These are phyloP conservation scores for Aspergillus intermedius DNA, from an alignment of 2,329 filamentous ascomycete species.

Conservation along the genomic window DNA sequence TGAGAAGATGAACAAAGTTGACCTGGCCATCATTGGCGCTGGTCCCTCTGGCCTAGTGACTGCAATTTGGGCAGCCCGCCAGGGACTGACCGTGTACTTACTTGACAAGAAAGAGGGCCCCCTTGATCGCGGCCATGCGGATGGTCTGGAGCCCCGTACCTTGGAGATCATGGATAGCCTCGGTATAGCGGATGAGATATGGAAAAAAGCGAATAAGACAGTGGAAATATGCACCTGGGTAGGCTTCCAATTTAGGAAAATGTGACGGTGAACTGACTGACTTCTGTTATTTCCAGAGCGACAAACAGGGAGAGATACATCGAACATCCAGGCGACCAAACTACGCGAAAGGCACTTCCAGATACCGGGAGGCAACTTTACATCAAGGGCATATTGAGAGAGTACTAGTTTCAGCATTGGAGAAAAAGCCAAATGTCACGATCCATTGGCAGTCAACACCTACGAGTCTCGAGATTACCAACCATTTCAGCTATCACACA, in stretches of 20 bases:
- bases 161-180: constrained; percentile 60
- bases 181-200: constrained; percentile 56
- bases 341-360: neutral
- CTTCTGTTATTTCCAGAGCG: neutral
- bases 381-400: neutral
- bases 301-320: neutral
- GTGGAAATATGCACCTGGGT: constrained; percentile 54
- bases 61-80: constrained; percentile 44
- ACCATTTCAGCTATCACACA: neutral
- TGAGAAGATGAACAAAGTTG: neutral
- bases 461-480: neutral
- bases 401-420: neutral
- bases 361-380: neutral
- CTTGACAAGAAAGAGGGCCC: constrained; percentile 41
- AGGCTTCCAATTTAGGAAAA: constrained; percentile 6
- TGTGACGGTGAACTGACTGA: neutral
- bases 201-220: constrained; percentile 62
- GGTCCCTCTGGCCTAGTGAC: constrained; percentile 46
- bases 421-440: neutral
- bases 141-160: constrained; percentile 10
- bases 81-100: constrained; percentile 44
- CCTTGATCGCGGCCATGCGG: constrained; percentile 20
- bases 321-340: neutral
- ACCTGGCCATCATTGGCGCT: constrained; percentile 41
- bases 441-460: neutral